Percentiles rank a stretch among this genome's conserved stretches.
Conservation (phyloP, 164 flowering plant genomes). For the Chimonanthus praecox region DNA sequence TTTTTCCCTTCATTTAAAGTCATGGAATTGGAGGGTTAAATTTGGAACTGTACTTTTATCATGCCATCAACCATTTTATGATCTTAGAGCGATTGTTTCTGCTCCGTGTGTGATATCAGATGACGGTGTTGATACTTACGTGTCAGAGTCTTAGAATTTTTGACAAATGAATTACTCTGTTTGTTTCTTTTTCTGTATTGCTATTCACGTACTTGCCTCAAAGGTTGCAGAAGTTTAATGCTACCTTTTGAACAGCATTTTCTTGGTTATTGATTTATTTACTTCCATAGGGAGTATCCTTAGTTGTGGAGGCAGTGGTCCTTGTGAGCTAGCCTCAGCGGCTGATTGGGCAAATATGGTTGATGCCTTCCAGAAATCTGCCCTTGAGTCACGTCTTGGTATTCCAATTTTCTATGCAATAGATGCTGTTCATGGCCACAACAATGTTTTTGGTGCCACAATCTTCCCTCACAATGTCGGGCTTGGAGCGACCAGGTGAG, state of each 20-base stretch:
- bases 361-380: constrained; percentile 43
- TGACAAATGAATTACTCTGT: background rate
- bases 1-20: no score
- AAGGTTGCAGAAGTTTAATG: background rate
- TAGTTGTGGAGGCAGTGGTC: constrained; percentile 55
- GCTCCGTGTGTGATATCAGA: no score
- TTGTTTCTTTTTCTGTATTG: background rate
- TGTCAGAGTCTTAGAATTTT: no score
- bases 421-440: constrained; percentile 77
- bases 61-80: no score
- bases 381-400: constrained; percentile 51
- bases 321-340: constrained; percentile 32
- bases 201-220: background rate
- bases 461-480: constrained; percentile 68
- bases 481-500: constrained; percentile 64
- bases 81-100: no score
- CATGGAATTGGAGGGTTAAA: no score
- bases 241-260: background rate
- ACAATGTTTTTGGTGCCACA: constrained; percentile 56
- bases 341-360: constrained; percentile 71
- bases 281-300: constrained; percentile 49
- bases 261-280: constrained; percentile 2
- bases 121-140: no score
- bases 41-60: no score
- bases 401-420: constrained; percentile 58